These are phyloP conservation scores for Echinosophora koreensis DNA, from an alignment of 306 rosid genomes.

Conservation along the genomic window DNA sequence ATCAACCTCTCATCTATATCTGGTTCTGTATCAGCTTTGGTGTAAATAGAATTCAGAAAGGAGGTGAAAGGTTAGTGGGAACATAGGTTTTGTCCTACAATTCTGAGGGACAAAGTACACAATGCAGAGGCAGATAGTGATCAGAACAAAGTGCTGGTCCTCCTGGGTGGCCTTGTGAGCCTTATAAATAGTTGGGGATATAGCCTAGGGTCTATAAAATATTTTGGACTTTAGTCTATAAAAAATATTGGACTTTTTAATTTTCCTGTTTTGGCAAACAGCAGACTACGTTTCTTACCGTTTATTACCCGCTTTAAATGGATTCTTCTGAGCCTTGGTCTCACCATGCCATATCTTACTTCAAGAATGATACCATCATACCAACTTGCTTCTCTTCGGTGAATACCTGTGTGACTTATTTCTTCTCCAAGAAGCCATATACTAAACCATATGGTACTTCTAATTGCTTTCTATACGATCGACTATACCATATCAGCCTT, in stretches of 20 bases:
- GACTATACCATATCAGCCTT: background rate
- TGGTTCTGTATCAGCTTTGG: constrained; percentile 39
- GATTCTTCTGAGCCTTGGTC: constrained; percentile 49
- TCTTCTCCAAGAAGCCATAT: background rate
- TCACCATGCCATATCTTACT: constrained; percentile 40
- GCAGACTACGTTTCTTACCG: constrained; percentile 62
- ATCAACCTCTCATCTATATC: constrained; percentile 52
- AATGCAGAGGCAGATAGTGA: constrained; percentile 67
- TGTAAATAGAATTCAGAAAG: constrained; percentile 49
- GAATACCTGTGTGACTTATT: constrained; percentile 1
- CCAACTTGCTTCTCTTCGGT: constrained; percentile 35
- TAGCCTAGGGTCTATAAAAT: constrained; percentile 67
- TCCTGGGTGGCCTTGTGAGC: constrained; percentile 52
- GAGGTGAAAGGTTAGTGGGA: constrained; percentile 57
- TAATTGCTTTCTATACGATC: constrained; percentile 11
- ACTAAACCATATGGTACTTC: constrained; percentile 3
- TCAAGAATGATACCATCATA: too few relatives aligned
- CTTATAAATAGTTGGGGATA: constrained; percentile 81
- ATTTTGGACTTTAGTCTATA: constrained; percentile 60
- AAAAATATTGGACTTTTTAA: constrained; percentile 54
- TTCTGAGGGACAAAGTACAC: constrained; percentile 63
- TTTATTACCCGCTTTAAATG: constrained; percentile 53
- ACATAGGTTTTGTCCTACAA: constrained; percentile 61
- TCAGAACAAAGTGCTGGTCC: constrained; percentile 57
- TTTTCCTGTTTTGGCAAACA: constrained; percentile 46